Base-by-base conservation (phyloP, 306 rosid genomes). In the Amphicarpaea edgeworthii region DNA sequence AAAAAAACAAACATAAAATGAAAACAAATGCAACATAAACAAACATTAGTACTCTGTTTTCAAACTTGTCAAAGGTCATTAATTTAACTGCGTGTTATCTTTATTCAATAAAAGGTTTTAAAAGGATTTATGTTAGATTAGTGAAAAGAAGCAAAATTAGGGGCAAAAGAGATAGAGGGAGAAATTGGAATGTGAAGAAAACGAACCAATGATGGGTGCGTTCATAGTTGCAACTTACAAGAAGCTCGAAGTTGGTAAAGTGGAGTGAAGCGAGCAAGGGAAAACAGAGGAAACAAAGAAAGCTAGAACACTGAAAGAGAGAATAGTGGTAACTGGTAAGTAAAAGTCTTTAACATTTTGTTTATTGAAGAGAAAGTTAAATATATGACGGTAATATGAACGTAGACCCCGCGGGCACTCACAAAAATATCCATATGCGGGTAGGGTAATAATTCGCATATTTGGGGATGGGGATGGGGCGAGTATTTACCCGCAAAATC, bases 141-240 rank as follows among this genome's bases (percentile, higher is more conserved):
- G 6, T 53, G 7, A 53, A 53, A 54, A 2, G 14, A 20, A 54
- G 17, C n/a, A 24, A 57, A 57, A 57, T 30, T 4, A 57, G 38
- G 40, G 64, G 64, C 4, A 3, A 24, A 57, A 24, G 38, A 57
- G 19, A 57, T 24, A 24, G 38, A 57, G 19, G 26, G 37, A 30
- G 37, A 30, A 5, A 30, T 30, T 30, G 37, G 37, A 54, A 21
- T n/a, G n/a, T n/a, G 61, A 54, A 57, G 64, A 57, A 26, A 57
- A 57, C 63, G 7, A 24, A 57, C 64, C 64, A 12, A 57, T 57
- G 38, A 57, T 57, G 32, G 37, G 64, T 12, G 38, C 38, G 8
- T 57, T 57, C 64, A 57, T 57, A 8, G 38, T 57, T 0, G 38
- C 64, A n/a, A n/a, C n/a, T n/a, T n/a, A n/a, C n/a, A 26, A 26